A percentile compares a stretch with the other conserved stretches of the same genome.
These are phyloP conservation scores for Aureobasidium lini DNA, from an alignment of 2,329 filamentous ascomycete genomes.

Conservation along the genomic window DNA sequence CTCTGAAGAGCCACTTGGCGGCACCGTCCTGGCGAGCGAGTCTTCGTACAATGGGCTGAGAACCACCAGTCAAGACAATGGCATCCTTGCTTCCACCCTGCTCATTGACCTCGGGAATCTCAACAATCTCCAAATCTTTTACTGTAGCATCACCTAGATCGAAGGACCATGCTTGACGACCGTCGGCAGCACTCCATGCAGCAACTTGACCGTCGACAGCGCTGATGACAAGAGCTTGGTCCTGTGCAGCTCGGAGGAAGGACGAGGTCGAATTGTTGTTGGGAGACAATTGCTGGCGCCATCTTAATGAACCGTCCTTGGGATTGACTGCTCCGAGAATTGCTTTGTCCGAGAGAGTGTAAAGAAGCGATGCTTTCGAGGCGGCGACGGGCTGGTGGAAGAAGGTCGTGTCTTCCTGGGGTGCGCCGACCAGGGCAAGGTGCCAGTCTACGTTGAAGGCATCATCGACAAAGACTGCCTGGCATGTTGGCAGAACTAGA, in stretches of 20 bases:
- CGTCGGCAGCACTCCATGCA: constrained; percentile 77
- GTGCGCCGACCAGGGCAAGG: constrained; percentile 76
- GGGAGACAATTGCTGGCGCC: constrained; percentile 68
- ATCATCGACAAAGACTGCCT: constrained; percentile 80
- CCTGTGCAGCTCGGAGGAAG: constrained; percentile 65
- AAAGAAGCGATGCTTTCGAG: constrained; percentile 82
- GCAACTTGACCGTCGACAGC: constrained; percentile 63
- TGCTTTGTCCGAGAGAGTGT: constrained; percentile 78
- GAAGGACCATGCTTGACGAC: constrained; percentile 68
- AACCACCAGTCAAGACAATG: constrained; percentile 57
- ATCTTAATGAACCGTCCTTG: constrained; percentile 72
- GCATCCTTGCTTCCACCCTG: constrained; percentile 54
- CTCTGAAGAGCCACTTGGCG: constrained; percentile 70
- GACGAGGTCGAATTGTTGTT: constrained; percentile 25
- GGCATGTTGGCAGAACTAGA: constrained; percentile 43
- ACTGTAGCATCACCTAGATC: constrained; percentile 48
- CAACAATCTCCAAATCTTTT: constrained; percentile 69
- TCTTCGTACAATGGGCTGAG: constrained; percentile 55
- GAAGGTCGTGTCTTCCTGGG: constrained; percentile 78
- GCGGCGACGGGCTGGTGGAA: constrained; percentile 80
- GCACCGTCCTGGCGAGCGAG: constrained; percentile 65
- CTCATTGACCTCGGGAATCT: constrained; percentile 49
- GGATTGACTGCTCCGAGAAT: constrained; percentile 86
- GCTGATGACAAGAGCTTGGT: constrained; percentile 68
- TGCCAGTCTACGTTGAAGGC: constrained; percentile 91